Base-by-base conservation (phyloP, 345 rosid genomes). In the Psidium friedrichsthalianum region DNA sequence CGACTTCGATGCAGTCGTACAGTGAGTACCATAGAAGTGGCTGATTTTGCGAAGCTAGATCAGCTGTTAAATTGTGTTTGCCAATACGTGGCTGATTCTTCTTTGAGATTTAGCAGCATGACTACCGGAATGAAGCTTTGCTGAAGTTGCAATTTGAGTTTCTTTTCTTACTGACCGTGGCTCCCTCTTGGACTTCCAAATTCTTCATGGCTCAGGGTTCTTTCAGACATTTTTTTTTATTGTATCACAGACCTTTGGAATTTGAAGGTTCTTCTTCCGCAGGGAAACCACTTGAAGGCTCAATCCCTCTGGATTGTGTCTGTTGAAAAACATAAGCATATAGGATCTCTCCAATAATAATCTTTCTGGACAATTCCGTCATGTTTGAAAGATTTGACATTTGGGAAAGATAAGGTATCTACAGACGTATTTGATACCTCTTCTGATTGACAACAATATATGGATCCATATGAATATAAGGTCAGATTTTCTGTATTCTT, bases 1-100 rank as follows among this genome's bases (percentile, higher is more conserved):
- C 27, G 11, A 56, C 6, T 56, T 24, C 27, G 0, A 24, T 56
- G 59, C 27, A 24, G 59, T 56, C 1, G 0, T 0, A 58, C 0
- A 14, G 0, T 58, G 0, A 27, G 8, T 15, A 3, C 74, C 74
- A 15, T 15, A 0, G 42, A 29, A 15, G 74, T 15, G 42, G 74
- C 22, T 29, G 42, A 61, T 29, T 29, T 61, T 61, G 42, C 0
- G 5, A 15, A 61, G 42, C 11, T 21, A 61, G 22, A 29, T 29
- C 1, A 0, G 42, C 11, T 15, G 21, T 6, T 14, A 6, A 14
- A 14, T 15, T 27, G 10, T 12, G 20, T 14, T 59, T 59, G 18
- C 69, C 69, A n/a, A 59, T n/a, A 27, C 9, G 18, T 0, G 14
- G 36, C 40, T 1, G 2, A 27, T 61, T 61, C 40, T 13, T 27